These are phyloP conservation scores for Erythrophleum fordii DNA, from an alignment of 306 rosid genomes.

Conservation along the genomic window DNA sequence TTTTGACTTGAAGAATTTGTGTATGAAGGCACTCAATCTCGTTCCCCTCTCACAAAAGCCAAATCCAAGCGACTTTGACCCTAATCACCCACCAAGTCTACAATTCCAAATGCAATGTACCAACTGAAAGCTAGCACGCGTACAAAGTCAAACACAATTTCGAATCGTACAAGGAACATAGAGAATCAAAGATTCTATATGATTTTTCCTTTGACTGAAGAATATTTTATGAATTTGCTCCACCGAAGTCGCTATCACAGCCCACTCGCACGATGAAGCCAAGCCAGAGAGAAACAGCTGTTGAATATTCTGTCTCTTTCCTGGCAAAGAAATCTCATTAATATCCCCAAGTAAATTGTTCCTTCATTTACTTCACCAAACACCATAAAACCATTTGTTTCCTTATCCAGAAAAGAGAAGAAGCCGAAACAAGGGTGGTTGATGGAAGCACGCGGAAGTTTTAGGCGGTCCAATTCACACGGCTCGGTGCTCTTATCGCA, in stretches of 20 bases:
- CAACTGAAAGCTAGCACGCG: background rate
- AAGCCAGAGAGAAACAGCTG: background rate
- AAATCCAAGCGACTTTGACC: background rate
- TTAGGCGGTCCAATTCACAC: slow-evolving; percentile 40
- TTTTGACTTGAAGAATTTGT: background rate
- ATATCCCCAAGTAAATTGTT: background rate
- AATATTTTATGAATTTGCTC: slow-evolving; percentile 5
- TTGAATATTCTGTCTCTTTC: slow-evolving; percentile 5
- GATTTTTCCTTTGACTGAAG: background rate
- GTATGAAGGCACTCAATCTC: background rate
- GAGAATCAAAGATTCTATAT: background rate
- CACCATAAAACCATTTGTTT: background rate
- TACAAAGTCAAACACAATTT: background rate
- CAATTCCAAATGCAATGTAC: background rate
- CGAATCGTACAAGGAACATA: background rate
- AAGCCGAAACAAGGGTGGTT: background rate
- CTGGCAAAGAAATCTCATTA: background rate
- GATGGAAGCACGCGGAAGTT: slow-evolving; percentile 48
- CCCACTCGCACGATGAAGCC: slow-evolving; percentile 12
- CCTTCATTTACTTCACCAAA: background rate
- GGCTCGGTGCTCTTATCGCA: slow-evolving; percentile 39
- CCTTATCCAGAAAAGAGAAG: background rate
- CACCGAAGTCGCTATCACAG: slow-evolving; percentile 30
- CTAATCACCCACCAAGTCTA: background rate
- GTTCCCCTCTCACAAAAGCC: background rate